These are phyloP conservation scores for Penicillium robsamsonii DNA, from an alignment of 495 filamentous ascomycete species.

Conservation along the genomic window DNA sequence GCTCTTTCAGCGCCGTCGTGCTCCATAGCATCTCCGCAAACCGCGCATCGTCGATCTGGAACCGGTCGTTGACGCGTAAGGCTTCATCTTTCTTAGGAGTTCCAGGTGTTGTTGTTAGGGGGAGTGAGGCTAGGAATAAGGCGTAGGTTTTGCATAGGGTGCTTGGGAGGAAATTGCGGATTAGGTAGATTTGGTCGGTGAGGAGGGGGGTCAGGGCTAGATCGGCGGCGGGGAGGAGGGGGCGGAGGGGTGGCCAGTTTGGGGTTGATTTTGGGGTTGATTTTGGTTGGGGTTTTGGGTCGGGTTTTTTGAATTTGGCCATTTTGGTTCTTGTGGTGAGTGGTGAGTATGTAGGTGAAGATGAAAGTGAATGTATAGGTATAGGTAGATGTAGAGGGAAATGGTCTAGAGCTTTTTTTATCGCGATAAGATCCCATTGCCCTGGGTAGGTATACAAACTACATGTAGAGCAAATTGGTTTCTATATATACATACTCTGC, in stretches of 20 bases:
- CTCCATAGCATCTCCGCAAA: conserved; percentile 78
- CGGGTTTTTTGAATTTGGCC: conserved; percentile 28
- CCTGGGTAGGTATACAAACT: no score
- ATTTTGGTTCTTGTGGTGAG: conserved; percentile 10
- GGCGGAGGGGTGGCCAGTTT: conserved; percentile 77
- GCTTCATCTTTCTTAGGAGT: conserved; percentile 84
- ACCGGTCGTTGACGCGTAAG: conserved; percentile 85
- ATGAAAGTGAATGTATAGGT: background rate
- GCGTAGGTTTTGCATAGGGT: conserved; percentile 79
- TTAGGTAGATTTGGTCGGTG: conserved; percentile 67
- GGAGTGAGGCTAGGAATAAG: conserved; percentile 70
- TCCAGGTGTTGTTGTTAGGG: conserved; percentile 76
- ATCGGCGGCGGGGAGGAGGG: conserved; percentile 64
- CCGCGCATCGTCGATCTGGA: conserved; percentile 71
- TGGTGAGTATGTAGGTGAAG: background rate
- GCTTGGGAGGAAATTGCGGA: conserved; percentile 76
- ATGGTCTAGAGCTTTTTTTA: background rate
- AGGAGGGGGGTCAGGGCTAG: conserved; percentile 60
- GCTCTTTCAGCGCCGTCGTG: conserved; percentile 36
- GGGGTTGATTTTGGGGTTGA: conserved; percentile 31
- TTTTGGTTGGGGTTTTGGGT: conserved; percentile 21
- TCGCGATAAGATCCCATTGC: background rate
- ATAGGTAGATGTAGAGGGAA: background rate
- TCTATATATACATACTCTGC: background rate
- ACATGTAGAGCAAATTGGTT: background rate